These are phyloP conservation scores for Raphanus hybrid DNA, from an alignment of 441 rosid species.

Conservation along the genomic window DNA sequence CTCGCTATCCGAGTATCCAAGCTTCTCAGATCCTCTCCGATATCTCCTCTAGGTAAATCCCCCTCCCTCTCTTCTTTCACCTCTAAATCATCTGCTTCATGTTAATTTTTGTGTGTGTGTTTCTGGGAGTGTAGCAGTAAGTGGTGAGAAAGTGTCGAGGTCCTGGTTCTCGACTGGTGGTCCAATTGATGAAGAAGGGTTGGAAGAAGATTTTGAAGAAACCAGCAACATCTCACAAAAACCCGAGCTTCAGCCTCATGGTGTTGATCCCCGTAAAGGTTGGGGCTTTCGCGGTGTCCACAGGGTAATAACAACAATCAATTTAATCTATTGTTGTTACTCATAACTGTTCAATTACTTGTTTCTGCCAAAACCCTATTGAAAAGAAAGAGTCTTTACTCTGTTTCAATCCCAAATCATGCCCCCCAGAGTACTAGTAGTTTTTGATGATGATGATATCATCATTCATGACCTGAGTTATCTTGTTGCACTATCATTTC, in stretches of 20 bases:
- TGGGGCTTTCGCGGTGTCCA: slow-evolving; percentile 95
- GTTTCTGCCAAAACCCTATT: background rate
- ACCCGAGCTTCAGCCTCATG: slow-evolving; percentile 66
- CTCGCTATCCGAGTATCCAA: slow-evolving; percentile 33
- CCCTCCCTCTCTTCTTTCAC: background rate
- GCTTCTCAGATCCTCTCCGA: slow-evolving; percentile 23
- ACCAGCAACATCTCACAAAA: slow-evolving; percentile 41
- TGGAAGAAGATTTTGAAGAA: slow-evolving; percentile 52
- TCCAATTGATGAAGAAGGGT: slow-evolving; percentile 37
- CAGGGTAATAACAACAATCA: slow-evolving; percentile 50
- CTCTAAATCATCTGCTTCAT: background rate
- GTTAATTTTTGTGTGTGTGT: background rate
- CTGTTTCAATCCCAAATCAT: background rate
- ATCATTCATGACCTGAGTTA: too few species aligned
- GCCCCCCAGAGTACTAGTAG: background rate
- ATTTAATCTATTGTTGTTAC: background rate
- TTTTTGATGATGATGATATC: background rate
- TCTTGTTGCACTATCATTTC: too few species aligned
- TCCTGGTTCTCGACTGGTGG: slow-evolving; percentile 56
- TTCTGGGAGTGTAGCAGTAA: slow-evolving; percentile 44
- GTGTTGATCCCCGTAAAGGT: slow-evolving; percentile 89
- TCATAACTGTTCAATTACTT: background rate
- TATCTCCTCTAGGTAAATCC: slow-evolving; percentile 32
- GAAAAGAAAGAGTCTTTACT: background rate
- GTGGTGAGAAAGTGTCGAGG: slow-evolving; percentile 53